Conservation (phyloP, 1,284 basidiomycete genomes). For the Jaminaea rosea region DNA sequence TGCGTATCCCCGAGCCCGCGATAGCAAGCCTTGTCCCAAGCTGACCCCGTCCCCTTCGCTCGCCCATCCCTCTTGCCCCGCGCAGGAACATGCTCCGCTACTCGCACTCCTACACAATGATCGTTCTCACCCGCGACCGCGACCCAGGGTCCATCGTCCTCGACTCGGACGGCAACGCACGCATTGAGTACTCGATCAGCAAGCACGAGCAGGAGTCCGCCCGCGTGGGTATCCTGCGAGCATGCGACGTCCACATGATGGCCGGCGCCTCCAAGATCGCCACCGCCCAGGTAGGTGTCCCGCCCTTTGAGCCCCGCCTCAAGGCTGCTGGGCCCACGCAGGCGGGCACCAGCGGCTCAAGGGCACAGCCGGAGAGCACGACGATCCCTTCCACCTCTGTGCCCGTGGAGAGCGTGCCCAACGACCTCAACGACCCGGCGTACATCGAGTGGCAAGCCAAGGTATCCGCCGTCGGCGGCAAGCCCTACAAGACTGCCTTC, state of each 20-base stretch:
- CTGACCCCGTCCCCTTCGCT: too few relatives aligned
- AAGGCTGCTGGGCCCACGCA: not conserved
- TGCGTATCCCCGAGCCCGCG: too few relatives aligned
- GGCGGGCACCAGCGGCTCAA: not conserved
- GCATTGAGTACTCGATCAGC: constrained; percentile 48
- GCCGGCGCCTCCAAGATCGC: constrained; percentile 49
- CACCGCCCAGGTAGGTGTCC: constrained; percentile 45
- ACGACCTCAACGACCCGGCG: constrained; percentile 28
- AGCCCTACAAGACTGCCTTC: constrained; percentile 18
- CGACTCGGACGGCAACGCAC: constrained; percentile 45
- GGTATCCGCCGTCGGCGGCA: constrained; percentile 27
- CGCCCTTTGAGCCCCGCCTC: constrained; percentile 13
- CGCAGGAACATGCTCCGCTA: constrained; percentile 45
- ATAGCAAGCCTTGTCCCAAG: too few relatives aligned
- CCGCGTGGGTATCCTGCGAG: constrained; percentile 46
- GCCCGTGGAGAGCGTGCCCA: constrained; percentile 23
- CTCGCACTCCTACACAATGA: constrained; percentile 39
- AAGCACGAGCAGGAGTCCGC: constrained; percentile 46
- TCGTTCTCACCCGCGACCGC: constrained; percentile 43
- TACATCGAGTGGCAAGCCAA: constrained; percentile 41
- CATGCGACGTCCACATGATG: constrained; percentile 48
- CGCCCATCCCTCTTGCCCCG: too few relatives aligned
- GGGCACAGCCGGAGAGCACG: constrained; percentile 27
- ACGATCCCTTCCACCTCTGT: constrained; percentile 30
- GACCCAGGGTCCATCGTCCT: constrained; percentile 46